Evolutionary conservation across 75 land plant species (phyloP), one percentile per base, ranked within the genome.

Genomic region (Picea glauca): DNA sequence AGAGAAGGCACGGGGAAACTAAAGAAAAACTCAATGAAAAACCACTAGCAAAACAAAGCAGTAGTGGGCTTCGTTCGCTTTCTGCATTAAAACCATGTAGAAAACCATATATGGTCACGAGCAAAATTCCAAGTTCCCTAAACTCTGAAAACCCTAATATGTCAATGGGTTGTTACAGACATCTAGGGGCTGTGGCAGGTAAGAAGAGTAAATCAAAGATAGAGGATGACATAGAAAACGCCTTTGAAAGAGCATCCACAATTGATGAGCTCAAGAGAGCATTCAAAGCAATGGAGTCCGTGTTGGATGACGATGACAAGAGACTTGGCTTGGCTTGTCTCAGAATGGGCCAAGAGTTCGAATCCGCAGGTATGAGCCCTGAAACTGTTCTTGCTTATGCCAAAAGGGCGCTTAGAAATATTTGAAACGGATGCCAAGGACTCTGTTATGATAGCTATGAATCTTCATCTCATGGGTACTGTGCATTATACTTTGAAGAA

Each of bases 381-480:
- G 83, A 87, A 35, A 84, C 60, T 38, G 61, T 76, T 38, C 73
- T 93, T 15, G 40, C 78, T 57, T 91, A 76, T 77, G 96, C 87
- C 18, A 31, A 66, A 15, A 83, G 86, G 50, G 96, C 96, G 5
- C 85, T 91, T 30, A 80, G 70, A 21, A 86, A 26, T 84, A 5
- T 74, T 93, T 12, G 87, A 87, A 54, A 8, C 60, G 1, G 76
- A 76, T 33, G 82, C 58, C 63, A 84, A 26, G 26, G 26, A 26
- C 26, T 76, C 88, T 50, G 60, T 90, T 5, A 82, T 81, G 60
- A 68, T 85, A 40, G 96, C 88, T 23, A 88, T 91, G 94, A 75
- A 86, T 74, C 83, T 92, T 58, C 92, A 94, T 60, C 81, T 94
- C 74, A 58, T 92, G 81, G 96, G 91, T 31, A 84, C 84, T 43